A percentile compares a stretch with the other conserved stretches of the same genome.
Evolutionary conservation across 2,329 filamentous ascomycete species (phyloP).

Genomic region (Aspergillus brunneoviolaceus): DNA sequence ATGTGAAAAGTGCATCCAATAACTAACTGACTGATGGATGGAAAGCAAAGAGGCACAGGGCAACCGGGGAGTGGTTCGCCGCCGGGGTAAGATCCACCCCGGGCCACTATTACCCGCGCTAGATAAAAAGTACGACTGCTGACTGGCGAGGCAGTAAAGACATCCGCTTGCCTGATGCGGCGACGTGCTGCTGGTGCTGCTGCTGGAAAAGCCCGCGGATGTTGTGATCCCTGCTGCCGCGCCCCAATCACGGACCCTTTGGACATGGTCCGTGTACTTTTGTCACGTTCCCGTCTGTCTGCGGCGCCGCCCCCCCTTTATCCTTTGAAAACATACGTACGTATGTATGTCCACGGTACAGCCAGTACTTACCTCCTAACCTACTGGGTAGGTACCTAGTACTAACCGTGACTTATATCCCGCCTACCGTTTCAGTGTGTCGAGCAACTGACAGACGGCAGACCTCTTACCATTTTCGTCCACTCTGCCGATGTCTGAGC

Average conservation of each 20-base stretch:
- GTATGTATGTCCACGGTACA: too few species aligned
- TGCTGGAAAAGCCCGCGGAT: constrained; percentile 25
- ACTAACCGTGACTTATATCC: not conserved
- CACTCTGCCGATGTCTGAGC: not conserved
- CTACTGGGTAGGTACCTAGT: too few species aligned
- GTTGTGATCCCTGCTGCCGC: constrained; percentile 32
- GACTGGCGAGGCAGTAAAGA: constrained; percentile 23
- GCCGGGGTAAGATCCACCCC: constrained; percentile 11
- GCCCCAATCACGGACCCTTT: constrained; percentile 30
- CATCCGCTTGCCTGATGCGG: constrained; percentile 35
- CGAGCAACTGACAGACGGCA: not conserved
- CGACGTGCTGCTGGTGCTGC: constrained; percentile 28
- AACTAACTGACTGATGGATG: too few species aligned
- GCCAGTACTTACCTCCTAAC: too few species aligned
- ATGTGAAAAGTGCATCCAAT: too few species aligned
- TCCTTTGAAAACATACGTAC: not conserved
- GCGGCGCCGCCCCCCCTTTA: not conserved
- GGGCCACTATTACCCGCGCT: constrained; percentile 10
- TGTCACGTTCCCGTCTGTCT: constrained; percentile 22
- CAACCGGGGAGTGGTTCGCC: constrained; percentile 22
- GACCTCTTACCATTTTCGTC: not conserved
- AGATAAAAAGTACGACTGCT: constrained; percentile 21
- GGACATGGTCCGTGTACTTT: constrained; percentile 30
- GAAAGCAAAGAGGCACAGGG: constrained; percentile 10
- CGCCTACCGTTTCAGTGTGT: not conserved